These are phyloP conservation scores for Kodamaea kakaduensis DNA, from an alignment of 805 yeast species.

Conservation along the genomic window DNA sequence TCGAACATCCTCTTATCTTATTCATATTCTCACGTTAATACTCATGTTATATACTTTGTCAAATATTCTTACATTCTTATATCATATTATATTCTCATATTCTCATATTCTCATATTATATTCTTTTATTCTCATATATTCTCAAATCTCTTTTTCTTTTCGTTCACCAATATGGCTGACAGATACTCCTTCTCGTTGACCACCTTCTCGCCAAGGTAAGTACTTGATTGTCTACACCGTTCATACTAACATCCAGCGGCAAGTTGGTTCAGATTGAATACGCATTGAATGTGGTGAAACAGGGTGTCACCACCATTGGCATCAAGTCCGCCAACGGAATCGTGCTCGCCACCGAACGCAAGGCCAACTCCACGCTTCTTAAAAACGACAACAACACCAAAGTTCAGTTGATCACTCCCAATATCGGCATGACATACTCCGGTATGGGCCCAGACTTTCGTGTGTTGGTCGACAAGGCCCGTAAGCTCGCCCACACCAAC, in stretches of 20 bases:
- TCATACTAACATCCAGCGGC: constrained; percentile 55
- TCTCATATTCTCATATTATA: too few relatives aligned
- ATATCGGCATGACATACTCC: constrained; percentile 92
- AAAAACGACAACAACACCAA: constrained; percentile 73
- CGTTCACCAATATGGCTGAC: constrained; percentile 70
- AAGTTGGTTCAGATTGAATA: constrained; percentile 96
- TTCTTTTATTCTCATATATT: too few relatives aligned
- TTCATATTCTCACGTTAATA: too few relatives aligned
- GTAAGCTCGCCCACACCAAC: constrained; percentile 88
- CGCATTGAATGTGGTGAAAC: constrained; percentile 95
- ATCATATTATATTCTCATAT: too few relatives aligned
- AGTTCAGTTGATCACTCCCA: constrained; percentile 83
- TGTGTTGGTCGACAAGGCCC: constrained; percentile 87
- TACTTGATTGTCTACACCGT: constrained; percentile 11
- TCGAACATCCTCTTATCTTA: too few relatives aligned
- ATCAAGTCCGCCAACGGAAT: constrained; percentile 93
- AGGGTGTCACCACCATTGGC: constrained; percentile 95
- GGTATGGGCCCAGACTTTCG: constrained; percentile 99
- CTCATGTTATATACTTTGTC: too few relatives aligned
- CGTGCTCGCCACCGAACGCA: constrained; percentile 94
- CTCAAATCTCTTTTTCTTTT: not conserved
- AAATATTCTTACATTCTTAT: too few relatives aligned
- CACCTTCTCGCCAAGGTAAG: constrained; percentile 93
- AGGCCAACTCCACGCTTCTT: constrained; percentile 73
- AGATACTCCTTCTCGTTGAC: constrained; percentile 96